Conservation (phyloP, 768 basidiomycete species). For the Suillus subluteus region DNA sequence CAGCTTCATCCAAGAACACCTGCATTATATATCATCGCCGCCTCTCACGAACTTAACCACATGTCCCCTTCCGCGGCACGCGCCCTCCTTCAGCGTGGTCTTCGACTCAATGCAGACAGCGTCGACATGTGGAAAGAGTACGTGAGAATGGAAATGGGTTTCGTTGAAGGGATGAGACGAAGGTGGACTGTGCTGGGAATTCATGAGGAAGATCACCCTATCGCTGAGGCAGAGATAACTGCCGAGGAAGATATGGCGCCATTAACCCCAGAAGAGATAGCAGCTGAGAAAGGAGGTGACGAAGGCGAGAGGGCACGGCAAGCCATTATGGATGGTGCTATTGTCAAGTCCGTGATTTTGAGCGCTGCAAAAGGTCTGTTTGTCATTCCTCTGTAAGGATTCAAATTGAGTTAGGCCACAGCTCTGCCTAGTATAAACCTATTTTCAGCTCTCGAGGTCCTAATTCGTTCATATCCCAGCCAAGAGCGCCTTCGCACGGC, state of each 20-base stretch:
- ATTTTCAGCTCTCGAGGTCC: constrained; percentile 44
- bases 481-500: constrained; percentile 40
- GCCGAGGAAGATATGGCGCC: constrained; percentile 22
- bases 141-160: constrained; percentile 87
- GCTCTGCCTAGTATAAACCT: constrained; percentile 46
- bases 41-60: constrained; percentile 79
- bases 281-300: constrained; percentile 42
- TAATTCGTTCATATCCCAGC: constrained; percentile 48
- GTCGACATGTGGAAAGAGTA: constrained; percentile 88
- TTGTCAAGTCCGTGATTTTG: constrained; percentile 76
- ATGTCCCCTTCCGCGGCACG: constrained; percentile 80
- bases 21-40: constrained; percentile 81
- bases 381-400: constrained; percentile 18
- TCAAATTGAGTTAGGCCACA: constrained; percentile 14
- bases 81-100: constrained; percentile 80
- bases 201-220: constrained; percentile 28
- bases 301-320: constrained; percentile 60
- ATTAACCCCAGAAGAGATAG: constrained; percentile 26
- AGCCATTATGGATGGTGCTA: constrained; percentile 77
- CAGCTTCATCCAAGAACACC: constrained; percentile 84
- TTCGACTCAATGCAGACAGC: constrained; percentile 75
- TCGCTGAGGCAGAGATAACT: constrained; percentile 17
- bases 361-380: constrained; percentile 72
- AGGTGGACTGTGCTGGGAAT: constrained; percentile 85
- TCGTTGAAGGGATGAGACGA: constrained; percentile 76